Percentiles rank a stretch among this genome's conserved stretches.
phyloP scores from a whole-genome alignment of 2,329 filamentous ascomycete genomes.

The Aspergillus eucalypticola region DNA sequence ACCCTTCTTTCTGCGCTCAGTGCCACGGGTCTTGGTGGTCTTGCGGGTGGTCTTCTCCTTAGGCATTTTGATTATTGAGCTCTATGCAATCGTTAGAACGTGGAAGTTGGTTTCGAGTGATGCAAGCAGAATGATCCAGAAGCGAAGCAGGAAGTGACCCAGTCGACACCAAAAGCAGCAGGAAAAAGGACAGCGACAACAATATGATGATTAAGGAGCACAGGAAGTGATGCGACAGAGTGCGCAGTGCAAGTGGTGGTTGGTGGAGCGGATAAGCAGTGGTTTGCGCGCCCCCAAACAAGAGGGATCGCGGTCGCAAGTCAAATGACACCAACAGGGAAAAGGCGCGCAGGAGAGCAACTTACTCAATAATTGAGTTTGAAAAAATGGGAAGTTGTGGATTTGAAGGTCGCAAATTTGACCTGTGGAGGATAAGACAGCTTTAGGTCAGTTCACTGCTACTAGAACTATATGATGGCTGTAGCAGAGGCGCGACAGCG shows the following conservation, averaged over 20 bases:
- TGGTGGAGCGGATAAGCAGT: slow-evolving; percentile 13
- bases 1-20: slow-evolving; percentile 74
- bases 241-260: slow-evolving; percentile 13
- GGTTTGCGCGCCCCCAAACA: slow-evolving; percentile 23
- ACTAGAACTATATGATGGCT: slow-evolving; percentile 24
- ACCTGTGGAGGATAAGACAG: slow-evolving; percentile 17
- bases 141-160: background rate
- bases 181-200: slow-evolving; percentile 13
- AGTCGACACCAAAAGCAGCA: slow-evolving; percentile 12
- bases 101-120: background rate
- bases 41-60: slow-evolving; percentile 67
- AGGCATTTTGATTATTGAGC: slow-evolving; percentile 57
- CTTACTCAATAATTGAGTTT: slow-evolving; percentile 19
- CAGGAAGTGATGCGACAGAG: slow-evolving; percentile 11
- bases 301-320: slow-evolving; percentile 26
- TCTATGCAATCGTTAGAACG: slow-evolving; percentile 15
- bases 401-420: slow-evolving; percentile 14
- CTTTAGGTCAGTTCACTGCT: slow-evolving; percentile 12
- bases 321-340: slow-evolving; percentile 20
- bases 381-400: slow-evolving; percentile 13
- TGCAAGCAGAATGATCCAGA: background rate
- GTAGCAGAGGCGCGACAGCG: slow-evolving; percentile 25
- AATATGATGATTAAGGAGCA: slow-evolving; percentile 10
- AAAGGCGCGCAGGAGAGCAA: slow-evolving; percentile 21
- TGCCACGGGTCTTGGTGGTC: slow-evolving; percentile 55